These are phyloP conservation scores for Pichia membranifaciens DNA, from an alignment of 805 yeast genomes.

Conservation along the genomic window DNA sequence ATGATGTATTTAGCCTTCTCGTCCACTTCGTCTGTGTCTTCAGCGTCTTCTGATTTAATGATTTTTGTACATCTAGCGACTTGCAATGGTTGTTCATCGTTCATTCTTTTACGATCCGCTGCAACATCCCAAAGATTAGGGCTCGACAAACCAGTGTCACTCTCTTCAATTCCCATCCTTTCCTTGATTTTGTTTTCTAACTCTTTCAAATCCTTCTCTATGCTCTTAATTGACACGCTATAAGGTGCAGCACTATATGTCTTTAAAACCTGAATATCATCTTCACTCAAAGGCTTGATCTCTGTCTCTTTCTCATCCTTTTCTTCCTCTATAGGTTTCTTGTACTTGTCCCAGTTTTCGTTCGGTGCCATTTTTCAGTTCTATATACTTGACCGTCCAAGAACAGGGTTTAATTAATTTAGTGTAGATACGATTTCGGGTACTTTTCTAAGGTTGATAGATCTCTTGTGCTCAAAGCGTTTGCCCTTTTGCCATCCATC, in stretches of 20 bases:
- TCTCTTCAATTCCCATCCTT: slow-evolving; percentile 88
- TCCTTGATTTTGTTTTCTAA: slow-evolving; percentile 87
- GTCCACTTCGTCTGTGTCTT: slow-evolving; percentile 38
- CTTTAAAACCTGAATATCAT: slow-evolving; percentile 94
- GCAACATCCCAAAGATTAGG: slow-evolving; percentile 96
- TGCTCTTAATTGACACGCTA: slow-evolving; percentile 68
- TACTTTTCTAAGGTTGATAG: too few species aligned
- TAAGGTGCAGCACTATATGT: slow-evolving; percentile 98
- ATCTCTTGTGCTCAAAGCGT: too few species aligned
- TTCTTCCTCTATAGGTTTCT: slow-evolving; percentile 68
- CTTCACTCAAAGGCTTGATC: slow-evolving; percentile 84
- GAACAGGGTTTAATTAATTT: too few species aligned
- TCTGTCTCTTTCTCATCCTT: slow-evolving; percentile 60
- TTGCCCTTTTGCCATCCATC: slow-evolving; percentile 18
- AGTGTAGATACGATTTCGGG: too few species aligned
- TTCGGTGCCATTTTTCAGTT: slow-evolving; percentile 80
- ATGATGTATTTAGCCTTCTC: slow-evolving; percentile 90
- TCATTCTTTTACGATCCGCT: slow-evolving; percentile 91
- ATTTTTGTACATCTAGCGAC: slow-evolving; percentile 99
- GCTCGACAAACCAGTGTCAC: slow-evolving; percentile 96
- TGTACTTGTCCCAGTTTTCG: slow-evolving; percentile 97
- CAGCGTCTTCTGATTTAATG: slow-evolving; percentile 53
- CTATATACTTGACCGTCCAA: too few species aligned
- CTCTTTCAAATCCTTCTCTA: slow-evolving; percentile 81
- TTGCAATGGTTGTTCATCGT: slow-evolving; percentile 92